phyloP scores from a whole-genome alignment of 495 filamentous ascomycete genomes.

The Xylaria grammica region DNA sequence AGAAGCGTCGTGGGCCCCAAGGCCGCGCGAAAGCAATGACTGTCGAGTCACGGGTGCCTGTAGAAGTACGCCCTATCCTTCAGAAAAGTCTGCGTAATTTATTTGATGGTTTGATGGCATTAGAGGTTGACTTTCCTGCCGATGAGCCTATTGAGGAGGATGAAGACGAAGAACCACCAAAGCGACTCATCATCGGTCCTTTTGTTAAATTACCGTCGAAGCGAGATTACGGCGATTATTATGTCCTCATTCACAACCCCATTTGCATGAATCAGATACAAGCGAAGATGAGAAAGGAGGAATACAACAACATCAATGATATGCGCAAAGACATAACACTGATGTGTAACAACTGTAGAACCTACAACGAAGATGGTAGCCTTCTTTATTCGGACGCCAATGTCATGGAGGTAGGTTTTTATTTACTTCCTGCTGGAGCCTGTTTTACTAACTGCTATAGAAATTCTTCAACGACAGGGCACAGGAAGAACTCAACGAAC shows the following conservation, averaged over 20 bases:
- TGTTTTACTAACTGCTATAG: constrained; percentile 45
- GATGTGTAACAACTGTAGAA: constrained; percentile 88
- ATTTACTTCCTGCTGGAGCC: neutral
- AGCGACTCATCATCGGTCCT: constrained; percentile 86
- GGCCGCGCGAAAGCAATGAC: constrained; percentile 66
- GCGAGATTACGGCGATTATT: constrained; percentile 88
- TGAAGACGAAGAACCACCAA: constrained; percentile 46
- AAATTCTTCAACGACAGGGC: constrained; percentile 70
- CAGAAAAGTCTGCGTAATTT: constrained; percentile 76
- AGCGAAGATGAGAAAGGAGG: constrained; percentile 90
- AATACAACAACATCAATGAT: constrained; percentile 80
- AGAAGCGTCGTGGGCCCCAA: constrained; percentile 71
- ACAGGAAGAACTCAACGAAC: constrained; percentile 68
- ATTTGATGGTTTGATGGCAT: constrained; percentile 77
- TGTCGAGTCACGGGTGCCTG: constrained; percentile 37
- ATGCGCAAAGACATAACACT: constrained; percentile 82
- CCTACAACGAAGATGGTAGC: constrained; percentile 95
- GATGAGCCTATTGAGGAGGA: constrained; percentile 65
- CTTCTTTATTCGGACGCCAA: constrained; percentile 90
- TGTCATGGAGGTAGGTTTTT: constrained; percentile 78
- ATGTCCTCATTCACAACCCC: constrained; percentile 85
- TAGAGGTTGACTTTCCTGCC: constrained; percentile 66
- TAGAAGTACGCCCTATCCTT: constrained; percentile 64
- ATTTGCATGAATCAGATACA: constrained; percentile 93
- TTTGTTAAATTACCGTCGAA: constrained; percentile 92